Base-by-base conservation (phyloP, 495 filamentous ascomycete species). In the Aspergillus hancockii region DNA sequence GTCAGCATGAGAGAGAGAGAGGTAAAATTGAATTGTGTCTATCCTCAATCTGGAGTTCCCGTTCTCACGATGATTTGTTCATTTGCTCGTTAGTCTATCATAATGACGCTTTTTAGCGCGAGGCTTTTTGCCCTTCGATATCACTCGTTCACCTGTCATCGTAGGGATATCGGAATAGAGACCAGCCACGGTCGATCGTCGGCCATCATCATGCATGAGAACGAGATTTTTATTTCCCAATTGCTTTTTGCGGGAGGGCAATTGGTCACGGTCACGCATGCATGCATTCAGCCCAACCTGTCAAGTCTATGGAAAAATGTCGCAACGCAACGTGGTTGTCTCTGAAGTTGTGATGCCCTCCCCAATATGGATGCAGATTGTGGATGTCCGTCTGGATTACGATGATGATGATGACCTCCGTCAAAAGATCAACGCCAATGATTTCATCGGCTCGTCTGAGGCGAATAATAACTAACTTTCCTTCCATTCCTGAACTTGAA, bases 251-350 rank as follows among this genome's bases (percentile, higher is more conserved):
- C 43, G 19, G 19, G 40, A 34, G 40, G 28, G 23, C 28, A 6
- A 47, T 47, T 47, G 43, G 43, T 23, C 43, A 47, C 19, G 6
- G 16, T 47, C 43, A 47, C 43, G 43, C 43, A 47, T 47, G 43
- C 43, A 47, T 47, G 41, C 41, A 45, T 45, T 18, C 16, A 2
- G 18, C 18, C 41, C 41, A 45, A 21, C 41, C 41, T 45, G 41
- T 45, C 41, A 45, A 36, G 14, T 13, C 10, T 13, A 49, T 47
- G 43, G 23, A 41, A 57, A 57, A 55, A 59, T 56, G 23, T 59
- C 50, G 52, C 56, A 59, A 57, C 56, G 52, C 43, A 40, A 40
- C 36, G 36, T 43, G 40, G 40, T 43, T n/a, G 18, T 21, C 40
- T 43, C n/a, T 43, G 40, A 43, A 18, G 40, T 21, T 19, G 40